phyloP scores from a whole-genome alignment of 208 protist genomes.

The Endotrypanum monterogeii region DNA sequence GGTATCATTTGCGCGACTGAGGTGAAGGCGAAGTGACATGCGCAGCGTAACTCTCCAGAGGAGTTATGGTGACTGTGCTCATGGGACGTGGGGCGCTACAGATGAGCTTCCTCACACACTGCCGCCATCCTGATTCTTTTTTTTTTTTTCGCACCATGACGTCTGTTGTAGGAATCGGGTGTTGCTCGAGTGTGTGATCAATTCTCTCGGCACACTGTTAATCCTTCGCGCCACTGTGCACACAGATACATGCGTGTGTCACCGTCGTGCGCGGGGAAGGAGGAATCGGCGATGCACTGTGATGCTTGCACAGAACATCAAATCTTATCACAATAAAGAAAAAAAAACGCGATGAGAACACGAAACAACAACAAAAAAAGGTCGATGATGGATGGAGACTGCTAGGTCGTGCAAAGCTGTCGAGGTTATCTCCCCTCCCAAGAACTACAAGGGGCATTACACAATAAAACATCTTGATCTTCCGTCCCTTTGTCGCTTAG shows the following conservation, averaged over 20 bases:
- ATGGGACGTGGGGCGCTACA: background rate
- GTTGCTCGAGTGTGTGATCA: background rate
- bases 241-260: background rate
- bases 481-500: too few species aligned
- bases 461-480: too few species aligned
- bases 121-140: background rate
- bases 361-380: background rate
- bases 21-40: too few species aligned
- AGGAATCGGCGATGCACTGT: background rate
- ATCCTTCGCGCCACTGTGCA: background rate
- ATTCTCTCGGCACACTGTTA: background rate
- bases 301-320: background rate
- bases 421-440: too few species aligned
- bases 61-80: background rate
- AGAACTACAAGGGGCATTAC: too few species aligned
- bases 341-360: background rate
- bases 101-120: background rate
- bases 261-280: too few species aligned
- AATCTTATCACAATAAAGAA: background rate
- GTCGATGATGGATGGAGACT: background rate
- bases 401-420: too few species aligned
- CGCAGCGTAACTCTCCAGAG: background rate
- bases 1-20: slow-evolving; percentile 66
- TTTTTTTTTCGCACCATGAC: background rate
- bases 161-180: background rate